Base-by-base conservation (phyloP, 2,329 filamentous ascomycete genomes). In the Aspergillus neotritici region DNA sequence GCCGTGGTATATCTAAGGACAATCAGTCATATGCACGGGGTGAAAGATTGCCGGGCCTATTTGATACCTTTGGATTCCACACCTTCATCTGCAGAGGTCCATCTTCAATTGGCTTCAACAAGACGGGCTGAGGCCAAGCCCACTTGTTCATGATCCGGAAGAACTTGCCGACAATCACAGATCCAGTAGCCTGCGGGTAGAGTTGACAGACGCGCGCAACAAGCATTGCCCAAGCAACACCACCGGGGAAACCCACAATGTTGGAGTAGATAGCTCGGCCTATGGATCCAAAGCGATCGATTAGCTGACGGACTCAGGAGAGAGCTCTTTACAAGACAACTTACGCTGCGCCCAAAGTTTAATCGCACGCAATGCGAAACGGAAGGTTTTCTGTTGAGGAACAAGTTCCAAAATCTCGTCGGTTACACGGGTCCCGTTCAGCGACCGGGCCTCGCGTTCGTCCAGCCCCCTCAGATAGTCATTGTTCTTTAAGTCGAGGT, bases 161-260 rank as follows among this genome's bases (percentile, higher is more conserved):
- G 74, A 98, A 97, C 64, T 95, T 96, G 61, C 83, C 80, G 32
- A 98, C 84, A 43, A 98, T 84, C 16, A 89, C 86, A 1, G 90
- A 87, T 13, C 87, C 86, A 7, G 88, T 87, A 5, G 93, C 93
- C 62, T 88, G 89, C 11, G 93, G 93, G 58, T 97, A 98, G 12
- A 98, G 78, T 66, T 98, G 93, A 66, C 93, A 97, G 33, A 97
- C 87, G 51, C 93, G 80, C 40, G 93, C 93, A 21, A 97, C 90
- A 60, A 98, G 78, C 86, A 98, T 96, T 10, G 91, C 93, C 88
- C 91, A 98, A 4, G 93, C 93, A 32, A 98, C 90, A 68, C 93
- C 93, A 56, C 93, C 93, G 2, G 93, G 93, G 55, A 93, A 98
- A 17, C 93, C 93, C 67, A 95, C 89, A 51, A 97, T 90, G 59